Evolutionary conservation across 129 eudicot genomes (phyloP).

Genomic region (Rutidosis leptorrhynchoides): DNA sequence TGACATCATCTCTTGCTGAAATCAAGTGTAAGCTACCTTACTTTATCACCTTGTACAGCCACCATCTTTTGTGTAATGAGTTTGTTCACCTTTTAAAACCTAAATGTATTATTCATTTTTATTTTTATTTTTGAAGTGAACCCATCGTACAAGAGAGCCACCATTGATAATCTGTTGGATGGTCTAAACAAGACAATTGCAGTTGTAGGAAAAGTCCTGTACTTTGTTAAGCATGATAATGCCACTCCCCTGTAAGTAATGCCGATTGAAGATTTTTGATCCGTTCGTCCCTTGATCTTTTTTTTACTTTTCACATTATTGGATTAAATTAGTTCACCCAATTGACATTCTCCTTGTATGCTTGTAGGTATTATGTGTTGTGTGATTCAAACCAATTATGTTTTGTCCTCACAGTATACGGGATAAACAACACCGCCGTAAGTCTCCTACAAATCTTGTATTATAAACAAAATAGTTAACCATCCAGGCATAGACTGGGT

Average conservation of each 20-base stretch:
- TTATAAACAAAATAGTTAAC: constrained; percentile 2
- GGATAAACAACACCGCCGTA: constrained; percentile 56
- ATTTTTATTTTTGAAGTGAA: constrained; percentile 47
- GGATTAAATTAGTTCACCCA: not conserved
- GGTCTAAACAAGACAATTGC: constrained; percentile 77
- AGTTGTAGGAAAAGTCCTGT: constrained; percentile 66
- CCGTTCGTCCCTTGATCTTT: not conserved
- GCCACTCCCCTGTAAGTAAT: constrained; percentile 67
- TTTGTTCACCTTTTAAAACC: not conserved
- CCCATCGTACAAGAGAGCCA: constrained; percentile 50
- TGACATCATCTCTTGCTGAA: constrained; percentile 59
- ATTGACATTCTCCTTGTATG: constrained; percentile 17
- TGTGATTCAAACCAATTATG: constrained; percentile 75
- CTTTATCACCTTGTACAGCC: constrained; percentile 1
- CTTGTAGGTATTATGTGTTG: constrained; percentile 73
- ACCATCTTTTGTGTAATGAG: not conserved
- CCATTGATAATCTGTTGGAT: constrained; percentile 51
- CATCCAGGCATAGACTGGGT: too few species aligned
- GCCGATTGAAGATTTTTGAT: constrained; percentile 9
- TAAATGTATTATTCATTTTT: constrained; percentile 1
- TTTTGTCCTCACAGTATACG: constrained; percentile 73
- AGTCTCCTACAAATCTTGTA: constrained; percentile 22
- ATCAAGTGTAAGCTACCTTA: constrained; percentile 50
- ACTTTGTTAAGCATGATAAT: constrained; percentile 63
- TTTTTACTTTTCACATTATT: not conserved